phyloP scores from a whole-genome alignment of 441 rosid species.

The Gossypium trilobum region DNA sequence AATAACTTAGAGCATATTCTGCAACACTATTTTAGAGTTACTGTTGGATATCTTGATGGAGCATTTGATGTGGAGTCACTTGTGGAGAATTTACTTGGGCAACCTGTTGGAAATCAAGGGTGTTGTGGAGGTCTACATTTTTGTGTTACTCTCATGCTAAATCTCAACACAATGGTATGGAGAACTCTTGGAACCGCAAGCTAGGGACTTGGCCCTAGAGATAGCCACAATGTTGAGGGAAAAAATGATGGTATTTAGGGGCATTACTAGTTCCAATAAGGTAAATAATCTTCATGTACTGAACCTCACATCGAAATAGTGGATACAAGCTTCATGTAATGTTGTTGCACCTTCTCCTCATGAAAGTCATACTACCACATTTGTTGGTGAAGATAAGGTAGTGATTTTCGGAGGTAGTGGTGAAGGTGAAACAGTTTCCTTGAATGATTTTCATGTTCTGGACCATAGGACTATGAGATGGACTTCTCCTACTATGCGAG shows the following conservation, averaged over 20 bases:
- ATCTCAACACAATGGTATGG: conserved; percentile 47
- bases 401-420: conserved; percentile 68
- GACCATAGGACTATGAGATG: conserved; percentile 56
- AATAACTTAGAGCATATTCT: conserved; percentile 51
- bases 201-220: conserved; percentile 56
- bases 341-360: conserved; percentile 57
- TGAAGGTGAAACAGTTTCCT: conserved; percentile 59
- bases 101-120: conserved; percentile 28
- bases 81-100: no score
- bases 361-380: conserved; percentile 64
- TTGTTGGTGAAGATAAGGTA: conserved; percentile 36
- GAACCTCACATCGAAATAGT: conserved; percentile 44
- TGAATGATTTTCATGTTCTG: conserved; percentile 54
- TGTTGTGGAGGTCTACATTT: conserved; percentile 68
- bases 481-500: conserved; percentile 43
- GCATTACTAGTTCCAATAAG: conserved; percentile 59
- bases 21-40: conserved; percentile 37
- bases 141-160: conserved; percentile 45
- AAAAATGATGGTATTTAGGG: conserved; percentile 59
- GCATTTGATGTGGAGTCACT: no score
- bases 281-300: conserved; percentile 56
- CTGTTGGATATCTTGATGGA: conserved; percentile 14
- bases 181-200: conserved; percentile 40
- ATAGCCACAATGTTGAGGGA: conserved; percentile 32
- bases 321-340: conserved; percentile 35